These are phyloP conservation scores for Pistacia integerrima DNA, from an alignment of 345 rosid genomes.

Conservation along the genomic window DNA sequence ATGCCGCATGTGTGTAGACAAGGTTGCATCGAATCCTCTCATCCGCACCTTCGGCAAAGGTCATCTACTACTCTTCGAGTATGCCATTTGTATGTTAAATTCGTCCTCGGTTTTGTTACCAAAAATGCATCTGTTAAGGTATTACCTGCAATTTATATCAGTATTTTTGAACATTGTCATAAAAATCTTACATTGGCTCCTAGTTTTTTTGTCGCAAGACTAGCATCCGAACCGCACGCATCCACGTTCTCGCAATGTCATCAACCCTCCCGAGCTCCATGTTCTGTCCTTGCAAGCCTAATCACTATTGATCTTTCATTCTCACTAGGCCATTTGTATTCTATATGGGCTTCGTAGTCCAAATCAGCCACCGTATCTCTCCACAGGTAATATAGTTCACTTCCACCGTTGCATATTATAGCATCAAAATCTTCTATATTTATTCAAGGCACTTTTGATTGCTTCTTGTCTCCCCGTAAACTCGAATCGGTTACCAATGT, in stretches of 20 bases:
- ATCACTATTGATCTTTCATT: conserved; percentile 48
- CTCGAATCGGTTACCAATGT: too few species aligned
- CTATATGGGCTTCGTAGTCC: conserved; percentile 74
- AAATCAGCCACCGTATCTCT: conserved; percentile 66
- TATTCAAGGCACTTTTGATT: conserved; percentile 48
- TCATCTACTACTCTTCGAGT: conserved; percentile 61
- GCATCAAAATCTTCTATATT: conserved; percentile 84
- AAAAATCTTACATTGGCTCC: conserved; percentile 57
- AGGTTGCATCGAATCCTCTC: conserved; percentile 83
- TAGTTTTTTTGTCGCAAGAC: conserved; percentile 60
- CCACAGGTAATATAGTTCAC: conserved; percentile 81
- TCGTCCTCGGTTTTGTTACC: conserved; percentile 17
- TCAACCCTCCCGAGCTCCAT: conserved; percentile 53
- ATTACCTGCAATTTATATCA: not conserved
- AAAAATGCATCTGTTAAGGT: conserved; percentile 7
- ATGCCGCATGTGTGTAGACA: conserved; percentile 60
- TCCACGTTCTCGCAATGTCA: conserved; percentile 41
- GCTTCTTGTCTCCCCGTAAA: conserved; percentile 60
- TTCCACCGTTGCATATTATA: conserved; percentile 79
- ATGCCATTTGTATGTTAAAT: conserved; percentile 41
- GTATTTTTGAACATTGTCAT: not conserved
- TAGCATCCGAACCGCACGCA: conserved; percentile 66
- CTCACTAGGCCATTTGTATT: conserved; percentile 93
- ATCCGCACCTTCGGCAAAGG: conserved; percentile 74
- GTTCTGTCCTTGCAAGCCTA: conserved; percentile 57